phyloP scores from a whole-genome alignment of 148 eudicot species.

The Silene uniflora region DNA sequence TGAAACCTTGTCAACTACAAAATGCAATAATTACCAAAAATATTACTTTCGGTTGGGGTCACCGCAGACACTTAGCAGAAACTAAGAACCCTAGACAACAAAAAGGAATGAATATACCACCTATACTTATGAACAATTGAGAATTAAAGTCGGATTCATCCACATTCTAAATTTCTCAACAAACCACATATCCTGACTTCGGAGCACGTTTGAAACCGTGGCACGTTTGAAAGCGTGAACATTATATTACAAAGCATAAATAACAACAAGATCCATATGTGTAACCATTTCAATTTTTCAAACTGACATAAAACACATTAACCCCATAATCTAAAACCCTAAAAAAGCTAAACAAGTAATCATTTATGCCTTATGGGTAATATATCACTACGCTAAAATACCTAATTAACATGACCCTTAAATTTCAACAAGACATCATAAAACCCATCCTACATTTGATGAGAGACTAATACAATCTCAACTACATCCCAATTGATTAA shows the following conservation, averaged over 20 bases:
- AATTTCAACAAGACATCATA: not conserved
- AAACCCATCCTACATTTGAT: not conserved
- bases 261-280: not conserved
- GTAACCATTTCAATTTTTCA: not conserved
- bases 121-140: not conserved
- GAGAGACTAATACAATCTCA: no score
- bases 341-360: no score
- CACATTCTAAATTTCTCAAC: not conserved
- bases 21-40: not conserved
- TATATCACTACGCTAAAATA: no score
- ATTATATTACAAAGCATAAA: not conserved
- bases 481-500: not conserved
- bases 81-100: not conserved
- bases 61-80: not conserved
- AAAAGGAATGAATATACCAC: not conserved
- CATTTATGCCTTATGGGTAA: no score
- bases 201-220: not conserved
- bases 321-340: not conserved
- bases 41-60: not conserved
- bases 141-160: not conserved
- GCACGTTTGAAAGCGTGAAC: not conserved
- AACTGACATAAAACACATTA: not conserved
- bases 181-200: not conserved
- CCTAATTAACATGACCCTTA: no score
- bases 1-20: not conserved